Base-by-base conservation (phyloP, 805 yeast species). In the Monosporozyma unispora region DNA sequence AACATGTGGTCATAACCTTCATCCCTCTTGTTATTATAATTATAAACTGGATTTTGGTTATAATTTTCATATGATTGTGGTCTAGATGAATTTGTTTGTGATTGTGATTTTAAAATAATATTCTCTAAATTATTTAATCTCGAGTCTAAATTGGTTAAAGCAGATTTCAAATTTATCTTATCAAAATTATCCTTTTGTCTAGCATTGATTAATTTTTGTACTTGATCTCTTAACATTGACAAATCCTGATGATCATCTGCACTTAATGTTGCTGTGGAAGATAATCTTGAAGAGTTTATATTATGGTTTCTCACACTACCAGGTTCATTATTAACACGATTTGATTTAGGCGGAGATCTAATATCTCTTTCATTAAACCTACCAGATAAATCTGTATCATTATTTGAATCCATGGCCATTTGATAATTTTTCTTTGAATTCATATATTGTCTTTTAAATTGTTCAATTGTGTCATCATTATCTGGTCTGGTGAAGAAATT, bases 381-480 rank as follows among this genome's bases (percentile, higher is more conserved):
- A 18, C 23, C 23, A 9, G 40, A 37, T 10, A 21, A 1, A 21
- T 21, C n/a, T 21, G 27, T 21, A 39, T 19, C 25, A 12, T 19
- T 39, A 18, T 22, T 22, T 21, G 28, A 23, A 18, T 45, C 27
- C 45, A 46, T 39, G 3, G 44, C 48, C 38, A 39, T 16, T n/a
- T 46, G 16, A n/a, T 50, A 47, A 33, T 56, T 58, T 48, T 56
- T 54, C 56, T 56, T 63, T 12, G 64, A 61, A 14, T 57, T 59
- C 49, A 59, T 48, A 41, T 60, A 63, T 46, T 63, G 61, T 42
- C 57, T 56, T 43, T 63, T 58, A 9, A 63, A 56, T 46, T 57
- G 59, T 46, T 57, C 61, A 21, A 63, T 47, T 11, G 68, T 63
- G 45, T 64, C 68, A 50, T 64, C 67, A 18, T 53, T 56, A 21